phyloP scores from a whole-genome alignment of 2,329 filamentous ascomycete genomes.

The Albophoma yamanashiensis region DNA sequence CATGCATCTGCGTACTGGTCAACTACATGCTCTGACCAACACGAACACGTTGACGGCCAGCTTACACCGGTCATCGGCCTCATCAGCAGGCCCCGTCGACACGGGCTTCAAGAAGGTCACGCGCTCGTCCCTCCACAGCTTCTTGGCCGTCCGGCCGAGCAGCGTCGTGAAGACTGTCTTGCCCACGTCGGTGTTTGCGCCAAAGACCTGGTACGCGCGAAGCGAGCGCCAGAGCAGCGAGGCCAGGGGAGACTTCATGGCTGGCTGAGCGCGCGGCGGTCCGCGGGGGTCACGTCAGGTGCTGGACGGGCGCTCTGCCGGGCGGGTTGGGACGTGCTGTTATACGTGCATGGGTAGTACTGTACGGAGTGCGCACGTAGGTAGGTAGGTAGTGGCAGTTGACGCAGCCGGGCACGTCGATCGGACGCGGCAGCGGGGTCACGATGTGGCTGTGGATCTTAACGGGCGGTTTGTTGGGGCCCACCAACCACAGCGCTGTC shows the following conservation, averaged over 20 bases:
- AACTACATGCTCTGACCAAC: not conserved
- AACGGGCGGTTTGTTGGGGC: slow-evolving; percentile 5
- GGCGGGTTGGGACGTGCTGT: not conserved
- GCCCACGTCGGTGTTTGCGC: slow-evolving; percentile 75
- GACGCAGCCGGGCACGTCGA: not conserved
- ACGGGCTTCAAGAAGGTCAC: slow-evolving; percentile 70
- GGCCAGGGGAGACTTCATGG: slow-evolving; percentile 32
- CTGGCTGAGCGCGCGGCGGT: not conserved
- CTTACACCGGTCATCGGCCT: slow-evolving; percentile 60
- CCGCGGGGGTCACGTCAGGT: not conserved
- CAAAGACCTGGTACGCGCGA: slow-evolving; percentile 65
- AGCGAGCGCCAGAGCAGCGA: slow-evolving; percentile 58
- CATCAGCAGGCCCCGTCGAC: slow-evolving; percentile 59
- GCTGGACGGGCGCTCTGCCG: not conserved
- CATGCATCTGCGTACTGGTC: not conserved
- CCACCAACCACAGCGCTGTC: not conserved
- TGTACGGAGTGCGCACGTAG: too few relatives aligned
- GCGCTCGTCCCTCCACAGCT: slow-evolving; percentile 30
- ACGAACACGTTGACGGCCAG: not conserved
- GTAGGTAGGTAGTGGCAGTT: too few relatives aligned
- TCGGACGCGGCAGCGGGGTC: not conserved
- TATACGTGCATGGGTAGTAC: too few relatives aligned
- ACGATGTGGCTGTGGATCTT: too few relatives aligned
- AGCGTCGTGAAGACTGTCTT: slow-evolving; percentile 74
- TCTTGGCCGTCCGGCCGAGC: slow-evolving; percentile 51